Evolutionary conservation across 371 early-diverging fungal species (phyloP).

Genomic region (Mucor mucedo): DNA sequence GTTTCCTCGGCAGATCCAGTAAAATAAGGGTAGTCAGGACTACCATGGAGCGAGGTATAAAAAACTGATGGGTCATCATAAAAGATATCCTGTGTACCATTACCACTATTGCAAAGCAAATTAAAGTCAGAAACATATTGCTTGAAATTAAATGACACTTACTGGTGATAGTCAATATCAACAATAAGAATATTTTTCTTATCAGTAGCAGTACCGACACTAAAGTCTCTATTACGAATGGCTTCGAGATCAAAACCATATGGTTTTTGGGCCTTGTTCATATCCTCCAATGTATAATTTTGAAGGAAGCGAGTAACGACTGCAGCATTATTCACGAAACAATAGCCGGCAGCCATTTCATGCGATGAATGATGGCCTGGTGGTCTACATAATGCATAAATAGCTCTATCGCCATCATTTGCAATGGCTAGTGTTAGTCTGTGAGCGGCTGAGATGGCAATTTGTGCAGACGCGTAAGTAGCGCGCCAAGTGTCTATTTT

Average conservation of each 20-base stretch:
- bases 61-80: conserved; percentile 61
- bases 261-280: conserved; percentile 27
- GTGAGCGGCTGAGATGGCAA: conserved; percentile 67
- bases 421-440: conserved; percentile 35
- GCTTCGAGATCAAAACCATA: conserved; percentile 15
- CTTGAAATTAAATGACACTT: conserved; percentile 15
- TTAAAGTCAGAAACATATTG: no score
- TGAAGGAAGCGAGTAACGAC: conserved; percentile 65
- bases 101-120: conserved; percentile 53
- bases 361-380: conserved; percentile 71
- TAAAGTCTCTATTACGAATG: conserved; percentile 11
- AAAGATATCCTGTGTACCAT: conserved; percentile 77
- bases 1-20: conserved; percentile 66
- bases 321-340: conserved; percentile 66
- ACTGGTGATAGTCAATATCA: conserved; percentile 74
- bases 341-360: conserved; percentile 62
- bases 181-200: conserved; percentile 56
- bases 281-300: conserved; percentile 38
- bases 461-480: conserved; percentile 69
- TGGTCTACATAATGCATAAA: conserved; percentile 75
- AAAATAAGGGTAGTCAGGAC: conserved; percentile 60
- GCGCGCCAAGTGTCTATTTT: conserved; percentile 65
- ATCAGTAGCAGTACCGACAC: conserved; percentile 18
- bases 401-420: conserved; percentile 20
- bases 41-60: conserved; percentile 61